phyloP scores from a whole-genome alignment of 2,329 filamentous ascomycete species.

The Coniosporium tulheliwenetii region DNA sequence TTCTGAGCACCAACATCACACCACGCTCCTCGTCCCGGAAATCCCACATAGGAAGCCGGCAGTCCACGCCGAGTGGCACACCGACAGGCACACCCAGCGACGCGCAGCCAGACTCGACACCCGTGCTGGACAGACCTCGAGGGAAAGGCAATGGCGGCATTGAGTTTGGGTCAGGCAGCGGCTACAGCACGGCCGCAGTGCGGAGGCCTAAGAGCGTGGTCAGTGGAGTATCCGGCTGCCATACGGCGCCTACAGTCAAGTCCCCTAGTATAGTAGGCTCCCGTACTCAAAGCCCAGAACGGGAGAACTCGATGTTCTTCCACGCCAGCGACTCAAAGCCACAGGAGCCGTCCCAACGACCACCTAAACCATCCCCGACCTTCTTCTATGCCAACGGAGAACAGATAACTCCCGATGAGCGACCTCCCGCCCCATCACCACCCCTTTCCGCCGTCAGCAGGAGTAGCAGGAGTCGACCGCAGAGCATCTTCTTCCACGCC shows the following conservation, averaged over 20 bases:
- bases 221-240: slow-evolving; percentile 11
- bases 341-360: slow-evolving; percentile 24
- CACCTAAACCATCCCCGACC: slow-evolving; percentile 27
- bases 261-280: slow-evolving; percentile 16
- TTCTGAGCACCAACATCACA: slow-evolving; percentile 55
- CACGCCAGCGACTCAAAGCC: slow-evolving; percentile 65
- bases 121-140: background rate
- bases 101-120: slow-evolving; percentile 17
- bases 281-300: no score
- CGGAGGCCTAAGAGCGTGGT: slow-evolving; percentile 21
- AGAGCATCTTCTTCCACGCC: slow-evolving; percentile 58
- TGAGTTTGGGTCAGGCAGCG: background rate
- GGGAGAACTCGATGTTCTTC: slow-evolving; percentile 57
- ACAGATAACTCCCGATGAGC: slow-evolving; percentile 14
- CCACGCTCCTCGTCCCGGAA: slow-evolving; percentile 63
- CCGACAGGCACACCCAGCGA: slow-evolving; percentile 28
- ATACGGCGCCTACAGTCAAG: slow-evolving; percentile 19
- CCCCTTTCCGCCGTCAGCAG: slow-evolving; percentile 15
- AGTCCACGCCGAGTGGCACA: slow-evolving; percentile 49
- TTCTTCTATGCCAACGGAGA: slow-evolving; percentile 39
- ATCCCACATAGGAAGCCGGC: slow-evolving; percentile 52
- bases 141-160: background rate
- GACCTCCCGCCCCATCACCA: slow-evolving; percentile 15
- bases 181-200: background rate
- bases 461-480: slow-evolving; percentile 7